Evolutionary conservation across 495 filamentous ascomycete species (phyloP).

Genomic region (Hypoxylon cercidicola): DNA sequence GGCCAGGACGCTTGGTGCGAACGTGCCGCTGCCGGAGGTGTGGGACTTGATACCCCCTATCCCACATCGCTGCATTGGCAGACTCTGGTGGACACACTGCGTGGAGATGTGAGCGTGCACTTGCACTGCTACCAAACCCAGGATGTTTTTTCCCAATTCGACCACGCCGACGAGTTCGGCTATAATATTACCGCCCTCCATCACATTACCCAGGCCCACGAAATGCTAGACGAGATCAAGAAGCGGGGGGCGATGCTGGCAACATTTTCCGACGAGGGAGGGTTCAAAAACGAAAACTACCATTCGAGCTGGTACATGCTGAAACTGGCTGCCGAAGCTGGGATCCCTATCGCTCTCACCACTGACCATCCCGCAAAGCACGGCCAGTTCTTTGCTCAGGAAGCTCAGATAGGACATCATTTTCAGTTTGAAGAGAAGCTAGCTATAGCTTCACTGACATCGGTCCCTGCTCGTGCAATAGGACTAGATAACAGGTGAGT

Average conservation of each 20-base stretch:
- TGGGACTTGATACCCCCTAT: conserved; percentile 41
- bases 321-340: not conserved
- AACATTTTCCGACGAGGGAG: conserved; percentile 2
- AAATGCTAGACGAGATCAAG: conserved; percentile 62
- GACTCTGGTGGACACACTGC: conserved; percentile 53
- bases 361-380: conserved; percentile 3
- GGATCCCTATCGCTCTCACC: not conserved
- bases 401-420: conserved; percentile 17
- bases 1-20: conserved; percentile 60
- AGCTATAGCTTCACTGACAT: conserved; percentile 61
- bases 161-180: conserved; percentile 60
- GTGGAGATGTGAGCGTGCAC: conserved; percentile 59
- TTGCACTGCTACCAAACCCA: conserved; percentile 63
- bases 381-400: conserved; percentile 7
- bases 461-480: conserved; percentile 57
- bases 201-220: conserved; percentile 59
- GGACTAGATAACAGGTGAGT: conserved; percentile 46
- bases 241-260: conserved; percentile 26
- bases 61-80: conserved; percentile 5
- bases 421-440: conserved; percentile 59
- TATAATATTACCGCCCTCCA: conserved; percentile 62
- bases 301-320: conserved; percentile 5
- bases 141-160: conserved; percentile 60
- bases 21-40: conserved; percentile 51
- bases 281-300: conserved; percentile 6